phyloP scores from a whole-genome alignment of 129 eudicot species.

The Lactuca sativa region DNA sequence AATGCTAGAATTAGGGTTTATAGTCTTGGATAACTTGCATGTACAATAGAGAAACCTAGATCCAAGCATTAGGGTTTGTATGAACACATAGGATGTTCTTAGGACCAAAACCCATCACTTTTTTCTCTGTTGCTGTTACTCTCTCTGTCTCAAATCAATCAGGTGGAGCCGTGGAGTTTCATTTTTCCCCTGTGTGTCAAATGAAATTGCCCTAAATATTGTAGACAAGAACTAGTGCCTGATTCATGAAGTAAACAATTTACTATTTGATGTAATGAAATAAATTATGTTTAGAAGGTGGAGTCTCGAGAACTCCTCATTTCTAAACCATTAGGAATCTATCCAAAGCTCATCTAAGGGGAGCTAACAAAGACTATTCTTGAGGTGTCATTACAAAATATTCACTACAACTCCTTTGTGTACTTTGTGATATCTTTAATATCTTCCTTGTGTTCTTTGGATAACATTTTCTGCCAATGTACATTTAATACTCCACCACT shows the following conservation, averaged over 20 bases:
- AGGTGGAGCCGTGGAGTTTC: slow-evolving; percentile 6
- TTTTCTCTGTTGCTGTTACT: too few relatives aligned
- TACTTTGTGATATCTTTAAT: slow-evolving; percentile 6
- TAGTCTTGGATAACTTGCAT: too few relatives aligned
- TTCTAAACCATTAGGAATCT: slow-evolving; percentile 3
- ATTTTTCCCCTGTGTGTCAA: neutral
- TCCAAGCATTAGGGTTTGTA: too few relatives aligned
- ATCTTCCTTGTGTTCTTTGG: neutral
- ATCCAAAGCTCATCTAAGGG: neutral
- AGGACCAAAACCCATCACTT: too few relatives aligned
- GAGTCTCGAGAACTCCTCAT: neutral
- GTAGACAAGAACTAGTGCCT: slow-evolving; percentile 10
- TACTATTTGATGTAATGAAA: neutral
- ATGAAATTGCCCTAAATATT: neutral
- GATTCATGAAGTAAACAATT: slow-evolving; percentile 1
- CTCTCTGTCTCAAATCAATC: neutral
- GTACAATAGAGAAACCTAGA: too few relatives aligned
- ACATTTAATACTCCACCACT: too few relatives aligned
- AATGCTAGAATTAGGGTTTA: too few relatives aligned
- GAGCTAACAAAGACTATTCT: slow-evolving; percentile 1
- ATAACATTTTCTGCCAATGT: too few relatives aligned
- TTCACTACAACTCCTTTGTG: neutral
- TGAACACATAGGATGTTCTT: too few relatives aligned
- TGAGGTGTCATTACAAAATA: neutral
- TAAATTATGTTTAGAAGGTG: slow-evolving; percentile 9